Conservation (phyloP, 257 asterid genomes). For the Solanum ossicruentum region DNA sequence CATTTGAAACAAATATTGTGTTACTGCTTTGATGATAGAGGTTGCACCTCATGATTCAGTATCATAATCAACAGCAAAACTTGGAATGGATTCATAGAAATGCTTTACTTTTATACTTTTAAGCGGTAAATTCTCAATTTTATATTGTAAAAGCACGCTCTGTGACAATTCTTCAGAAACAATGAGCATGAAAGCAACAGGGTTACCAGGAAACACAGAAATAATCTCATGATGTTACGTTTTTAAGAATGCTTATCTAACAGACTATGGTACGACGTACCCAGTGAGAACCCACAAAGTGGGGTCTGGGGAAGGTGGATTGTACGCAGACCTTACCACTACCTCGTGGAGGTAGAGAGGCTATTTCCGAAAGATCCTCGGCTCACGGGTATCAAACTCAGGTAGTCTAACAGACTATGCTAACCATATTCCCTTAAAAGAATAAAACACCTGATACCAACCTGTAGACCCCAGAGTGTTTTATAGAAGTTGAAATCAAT, state of each 20-base stretch:
- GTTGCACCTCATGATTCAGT: not conserved
- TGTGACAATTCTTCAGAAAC: not conserved
- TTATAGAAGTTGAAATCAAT: slow-evolving; percentile 93
- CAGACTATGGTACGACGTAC: not conserved
- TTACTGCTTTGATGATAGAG: not conserved
- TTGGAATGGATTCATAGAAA: not conserved
- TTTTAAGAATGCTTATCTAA: not conserved
- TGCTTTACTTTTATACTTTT: not conserved
- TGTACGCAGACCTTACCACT: too few relatives aligned
- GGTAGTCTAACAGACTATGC: not conserved
- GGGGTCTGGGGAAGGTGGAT: too few relatives aligned
- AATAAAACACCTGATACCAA: slow-evolving; percentile 11
- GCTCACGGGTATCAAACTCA: too few relatives aligned
- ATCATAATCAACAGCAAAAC: not conserved
- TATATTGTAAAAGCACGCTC: not conserved
- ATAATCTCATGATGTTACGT: not conserved
- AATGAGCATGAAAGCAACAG: not conserved
- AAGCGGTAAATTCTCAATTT: not conserved
- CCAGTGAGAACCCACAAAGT: too few relatives aligned
- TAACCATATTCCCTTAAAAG: not conserved
- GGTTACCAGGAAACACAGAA: not conserved
- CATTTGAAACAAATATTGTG: not conserved
- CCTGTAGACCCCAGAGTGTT: slow-evolving; percentile 99
- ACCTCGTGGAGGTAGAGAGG: too few relatives aligned
- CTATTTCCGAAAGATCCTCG: too few relatives aligned